Conservation (phyloP, 2,329 filamentous ascomycete species). For the Leptographium wingfieldii region DNA sequence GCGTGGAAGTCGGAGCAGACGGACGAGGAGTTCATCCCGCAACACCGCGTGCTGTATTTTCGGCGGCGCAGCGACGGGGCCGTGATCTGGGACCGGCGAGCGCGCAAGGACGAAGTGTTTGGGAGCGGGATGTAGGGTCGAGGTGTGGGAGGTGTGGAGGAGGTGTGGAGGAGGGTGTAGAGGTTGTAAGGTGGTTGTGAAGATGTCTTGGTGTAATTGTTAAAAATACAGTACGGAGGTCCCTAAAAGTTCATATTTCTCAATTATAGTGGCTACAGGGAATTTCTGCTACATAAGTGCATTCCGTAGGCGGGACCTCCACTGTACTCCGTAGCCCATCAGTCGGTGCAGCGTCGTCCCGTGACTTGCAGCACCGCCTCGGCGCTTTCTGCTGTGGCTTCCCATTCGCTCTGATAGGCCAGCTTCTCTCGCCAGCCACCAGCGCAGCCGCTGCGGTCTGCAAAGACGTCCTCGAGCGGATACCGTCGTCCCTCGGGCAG, state of each 20-base stretch:
- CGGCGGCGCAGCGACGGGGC: constrained; percentile 36
- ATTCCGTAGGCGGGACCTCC: too few relatives aligned
- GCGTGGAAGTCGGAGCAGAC: constrained; percentile 50
- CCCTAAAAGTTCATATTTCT: too few relatives aligned
- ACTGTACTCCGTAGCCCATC: too few relatives aligned
- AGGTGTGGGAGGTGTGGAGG: not conserved
- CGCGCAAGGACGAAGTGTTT: constrained; percentile 42
- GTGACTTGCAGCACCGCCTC: not conserved
- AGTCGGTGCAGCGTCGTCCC: not conserved
- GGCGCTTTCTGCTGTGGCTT: constrained; percentile 12
- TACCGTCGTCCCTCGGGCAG: not conserved
- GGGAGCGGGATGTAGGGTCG: constrained; percentile 28
- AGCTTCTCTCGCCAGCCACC: constrained; percentile 26
- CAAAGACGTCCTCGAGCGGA: constrained; percentile 24
- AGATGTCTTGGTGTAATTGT: too few relatives aligned
- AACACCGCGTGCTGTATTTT: constrained; percentile 52
- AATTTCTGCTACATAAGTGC: too few relatives aligned
- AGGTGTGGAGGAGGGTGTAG: not conserved
- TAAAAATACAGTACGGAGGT: too few relatives aligned
- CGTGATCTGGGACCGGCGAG: constrained; percentile 44
- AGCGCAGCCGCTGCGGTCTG: constrained; percentile 12
- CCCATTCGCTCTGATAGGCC: constrained; percentile 30
- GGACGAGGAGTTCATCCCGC: constrained; percentile 54
- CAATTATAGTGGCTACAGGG: too few relatives aligned
- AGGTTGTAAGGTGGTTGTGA: not conserved